A percentile compares a stretch with the other conserved stretches of the same genome.
Conservation (phyloP, 257 asterid genomes). For the Primulina tabacum region DNA sequence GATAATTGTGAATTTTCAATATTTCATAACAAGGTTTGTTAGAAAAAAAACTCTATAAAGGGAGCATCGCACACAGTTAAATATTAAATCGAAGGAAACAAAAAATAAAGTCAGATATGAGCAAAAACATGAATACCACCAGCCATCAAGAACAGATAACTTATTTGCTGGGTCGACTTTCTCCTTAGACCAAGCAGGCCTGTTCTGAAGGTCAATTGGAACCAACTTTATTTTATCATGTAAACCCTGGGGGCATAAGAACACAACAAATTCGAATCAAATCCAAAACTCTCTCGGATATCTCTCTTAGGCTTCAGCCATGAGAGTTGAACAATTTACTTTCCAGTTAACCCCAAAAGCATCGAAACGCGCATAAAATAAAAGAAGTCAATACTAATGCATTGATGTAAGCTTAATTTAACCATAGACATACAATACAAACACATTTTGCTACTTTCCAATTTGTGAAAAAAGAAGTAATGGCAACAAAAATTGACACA, state of each 20-base stretch:
- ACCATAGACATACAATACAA: not conserved
- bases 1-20: too few relatives aligned
- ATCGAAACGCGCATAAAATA: not conserved
- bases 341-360: not conserved
- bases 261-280: constrained; percentile 2
- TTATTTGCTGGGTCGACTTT: constrained; percentile 57
- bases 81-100: not conserved
- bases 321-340: not conserved
- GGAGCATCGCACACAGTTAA: too few relatives aligned
- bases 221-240: constrained; percentile 56
- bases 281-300: not conserved
- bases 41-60: too few relatives aligned
- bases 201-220: constrained; percentile 44
- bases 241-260: too few relatives aligned
- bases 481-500: not conserved
- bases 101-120: constrained; percentile 6
- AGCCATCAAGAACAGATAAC: constrained; percentile 24
- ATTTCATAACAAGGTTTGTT: too few relatives aligned
- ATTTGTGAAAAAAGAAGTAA: not conserved
- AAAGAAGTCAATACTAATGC: not conserved
- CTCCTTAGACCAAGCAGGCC: constrained; percentile 73
- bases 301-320: not conserved
- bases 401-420: too few relatives aligned
- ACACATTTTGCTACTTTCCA: not conserved
- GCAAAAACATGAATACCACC: not conserved